Conservation (phyloP, 2,329 filamentous ascomycete genomes). For the Xylariaceae sp. region DNA sequence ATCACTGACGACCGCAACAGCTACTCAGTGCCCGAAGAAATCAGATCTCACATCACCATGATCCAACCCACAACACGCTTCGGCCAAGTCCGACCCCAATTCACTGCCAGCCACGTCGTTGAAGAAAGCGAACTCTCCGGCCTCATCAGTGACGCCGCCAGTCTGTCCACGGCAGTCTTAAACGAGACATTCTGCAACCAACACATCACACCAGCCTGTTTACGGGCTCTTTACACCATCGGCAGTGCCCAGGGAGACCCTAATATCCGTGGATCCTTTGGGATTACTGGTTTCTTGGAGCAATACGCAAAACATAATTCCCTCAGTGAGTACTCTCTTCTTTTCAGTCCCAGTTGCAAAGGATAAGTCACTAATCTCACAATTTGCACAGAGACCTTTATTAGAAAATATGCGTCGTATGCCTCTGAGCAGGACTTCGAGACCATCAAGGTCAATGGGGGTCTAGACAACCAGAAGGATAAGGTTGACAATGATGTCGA, state of each 20-base stretch:
- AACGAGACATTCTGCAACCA: slow-evolving; percentile 33
- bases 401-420: slow-evolving; percentile 49
- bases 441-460: slow-evolving; percentile 51
- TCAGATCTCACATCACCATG: slow-evolving; percentile 52
- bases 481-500: slow-evolving; percentile 39
- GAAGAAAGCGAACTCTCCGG: slow-evolving; percentile 21
- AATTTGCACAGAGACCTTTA: slow-evolving; percentile 32
- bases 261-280: slow-evolving; percentile 35
- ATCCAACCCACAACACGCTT: slow-evolving; percentile 63
- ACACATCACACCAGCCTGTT: slow-evolving; percentile 42
- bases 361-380: neutral
- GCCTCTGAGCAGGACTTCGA: slow-evolving; percentile 48
- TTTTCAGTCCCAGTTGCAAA: neutral
- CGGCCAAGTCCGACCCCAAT: slow-evolving; percentile 42
- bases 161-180: slow-evolving; percentile 15
- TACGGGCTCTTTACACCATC: slow-evolving; percentile 45
- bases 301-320: slow-evolving; percentile 35
- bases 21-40: slow-evolving; percentile 55
- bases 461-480: slow-evolving; percentile 43
- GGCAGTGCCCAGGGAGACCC: slow-evolving; percentile 36
- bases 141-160: slow-evolving; percentile 8
- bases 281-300: slow-evolving; percentile 38
- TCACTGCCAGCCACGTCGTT: slow-evolving; percentile 35
- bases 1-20: slow-evolving; percentile 22
- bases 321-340: slow-evolving; percentile 20